These are phyloP conservation scores for Pascua guehoae DNA, from an alignment of 1,284 basidiomycete species.

Conservation along the genomic window DNA sequence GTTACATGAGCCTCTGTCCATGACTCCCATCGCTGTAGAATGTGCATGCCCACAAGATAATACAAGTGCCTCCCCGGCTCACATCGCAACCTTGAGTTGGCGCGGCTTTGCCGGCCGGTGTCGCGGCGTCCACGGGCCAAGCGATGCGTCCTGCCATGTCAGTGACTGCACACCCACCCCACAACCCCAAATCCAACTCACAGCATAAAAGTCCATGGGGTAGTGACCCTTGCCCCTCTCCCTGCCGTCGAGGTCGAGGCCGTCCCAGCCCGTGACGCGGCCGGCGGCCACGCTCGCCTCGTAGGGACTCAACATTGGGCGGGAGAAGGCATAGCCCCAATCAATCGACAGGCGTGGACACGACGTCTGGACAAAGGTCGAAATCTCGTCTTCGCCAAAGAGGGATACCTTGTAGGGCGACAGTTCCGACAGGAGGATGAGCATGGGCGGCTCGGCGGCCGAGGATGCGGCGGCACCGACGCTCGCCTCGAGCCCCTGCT, in stretches of 20 bases:
- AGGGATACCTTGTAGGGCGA: conserved; percentile 88
- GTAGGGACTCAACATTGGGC: conserved; percentile 87
- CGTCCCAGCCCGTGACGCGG: conserved; percentile 54
- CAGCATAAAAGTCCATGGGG: conserved; percentile 94
- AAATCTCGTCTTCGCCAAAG: conserved; percentile 52
- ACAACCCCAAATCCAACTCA: conserved; percentile 46
- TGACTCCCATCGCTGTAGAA: too few relatives aligned
- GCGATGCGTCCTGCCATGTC: conserved; percentile 19
- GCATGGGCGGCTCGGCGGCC: conserved; percentile 56
- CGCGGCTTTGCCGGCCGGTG: conserved; percentile 23
- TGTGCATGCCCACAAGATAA: too few relatives aligned
- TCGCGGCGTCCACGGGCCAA: conserved; percentile 50
- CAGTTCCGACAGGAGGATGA: conserved; percentile 84
- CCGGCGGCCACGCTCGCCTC: conserved; percentile 87
- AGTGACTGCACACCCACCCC: conserved; percentile 36
- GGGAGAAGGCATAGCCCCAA: conserved; percentile 94
- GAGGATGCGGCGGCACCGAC: conserved; percentile 37
- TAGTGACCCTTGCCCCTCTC: conserved; percentile 56
- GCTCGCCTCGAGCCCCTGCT: conserved; percentile 55
- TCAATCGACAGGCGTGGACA: conserved; percentile 62
- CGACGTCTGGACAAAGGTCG: conserved; percentile 24
- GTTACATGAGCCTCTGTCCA: too few relatives aligned
- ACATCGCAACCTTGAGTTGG: not conserved
- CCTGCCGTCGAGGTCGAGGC: conserved; percentile 35
- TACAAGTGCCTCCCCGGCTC: too few relatives aligned